Base-by-base conservation (phyloP, 1,139 yeast species). In the Kodamaea ohmeri region DNA sequence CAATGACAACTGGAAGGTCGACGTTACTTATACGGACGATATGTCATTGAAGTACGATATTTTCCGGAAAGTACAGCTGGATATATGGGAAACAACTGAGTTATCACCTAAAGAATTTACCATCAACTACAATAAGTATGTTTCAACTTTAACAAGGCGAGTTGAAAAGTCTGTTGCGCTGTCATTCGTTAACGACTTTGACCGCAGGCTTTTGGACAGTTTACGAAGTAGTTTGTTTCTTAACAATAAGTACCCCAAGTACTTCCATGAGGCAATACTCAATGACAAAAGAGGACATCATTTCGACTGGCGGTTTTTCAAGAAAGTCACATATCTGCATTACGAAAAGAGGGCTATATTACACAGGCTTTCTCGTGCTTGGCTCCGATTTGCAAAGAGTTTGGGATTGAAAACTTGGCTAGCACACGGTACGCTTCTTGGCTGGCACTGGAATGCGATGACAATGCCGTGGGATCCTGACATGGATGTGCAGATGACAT, bases 391-490 rank as follows among this genome's bases (percentile, higher is more conserved):
- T 51, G 56, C 78, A n/a, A 53, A 55, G 15, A 52, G 60, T n/a
- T 38, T 61, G 3, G 71, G 71, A 0, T 42, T 77, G 3, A 57
- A 62, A 29, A 65, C 81, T 2, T 79, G 83, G 80, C 54, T 78
- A n/a, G 78, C 78, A 2, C 83, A 78, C 57, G 85, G 85, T 0
- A 61, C 81, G 0, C 57, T 79, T 39, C 51, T 78, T 22, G 81
- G 83, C 1, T 80, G 83, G 76, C 67, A 70, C 48, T 75, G 81
- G 73, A 78, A 78, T 51, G 83, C 83, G 0, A 52, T 75, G 49
- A 69, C 63, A 12, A 56, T 78, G 50, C 83, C 84, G 0, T 80
- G 84, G 83, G 85, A 80, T 53, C 67, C 68, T 37, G 86, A 79
- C 50, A 50, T 78, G 28, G 85, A 80, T 51, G 78, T 78, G 8